A percentile compares a stretch with the other conserved stretches of the same genome.
Evolutionary conservation across 2,329 filamentous ascomycete genomes (phyloP).

Genomic region (Pseudogymnoascus sp.): DNA sequence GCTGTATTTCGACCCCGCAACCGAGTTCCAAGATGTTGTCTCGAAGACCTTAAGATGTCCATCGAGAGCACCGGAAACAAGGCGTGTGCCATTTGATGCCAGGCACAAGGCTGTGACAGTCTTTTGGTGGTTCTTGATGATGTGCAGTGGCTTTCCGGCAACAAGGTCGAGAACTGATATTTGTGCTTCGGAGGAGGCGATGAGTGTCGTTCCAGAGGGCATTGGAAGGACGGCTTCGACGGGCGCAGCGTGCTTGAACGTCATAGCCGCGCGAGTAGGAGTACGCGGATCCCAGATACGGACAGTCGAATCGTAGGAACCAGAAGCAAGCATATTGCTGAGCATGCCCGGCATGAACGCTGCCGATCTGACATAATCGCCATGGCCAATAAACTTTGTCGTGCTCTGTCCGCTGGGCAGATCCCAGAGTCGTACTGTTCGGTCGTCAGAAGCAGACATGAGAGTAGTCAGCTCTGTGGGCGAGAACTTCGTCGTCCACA

Average conservation of each 20-base stretch:
- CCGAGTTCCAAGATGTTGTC: constrained; percentile 88
- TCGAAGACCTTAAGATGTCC: constrained; percentile 97
- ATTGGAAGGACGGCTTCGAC: constrained; percentile 84
- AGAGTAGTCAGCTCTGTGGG: constrained; percentile 76
- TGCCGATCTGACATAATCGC: constrained; percentile 85
- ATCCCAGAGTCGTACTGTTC: constrained; percentile 90
- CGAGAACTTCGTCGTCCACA: constrained; percentile 89
- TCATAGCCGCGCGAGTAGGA: constrained; percentile 66
- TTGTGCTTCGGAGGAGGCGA: constrained; percentile 76
- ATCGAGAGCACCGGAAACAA: constrained; percentile 83
- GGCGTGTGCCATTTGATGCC: constrained; percentile 68
- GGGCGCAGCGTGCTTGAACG: constrained; percentile 86
- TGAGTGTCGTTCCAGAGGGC: constrained; percentile 74
- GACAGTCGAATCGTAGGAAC: constrained; percentile 91
- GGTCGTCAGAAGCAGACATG: constrained; percentile 86
- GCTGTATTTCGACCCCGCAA: constrained; percentile 89
- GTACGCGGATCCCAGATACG: constrained; percentile 86
- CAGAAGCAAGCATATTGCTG: constrained; percentile 70
- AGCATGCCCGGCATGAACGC: constrained; percentile 69
- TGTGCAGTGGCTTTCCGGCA: constrained; percentile 75
- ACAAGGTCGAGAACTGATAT: constrained; percentile 90
- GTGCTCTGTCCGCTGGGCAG: constrained; percentile 70
- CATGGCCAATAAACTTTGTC: constrained; percentile 74
- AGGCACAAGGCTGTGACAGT: constrained; percentile 83
- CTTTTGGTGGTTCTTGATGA: constrained; percentile 94